Evolutionary conservation across 164 flowering plant species (phyloP).

Genomic region (Vitis vinifera): DNA sequence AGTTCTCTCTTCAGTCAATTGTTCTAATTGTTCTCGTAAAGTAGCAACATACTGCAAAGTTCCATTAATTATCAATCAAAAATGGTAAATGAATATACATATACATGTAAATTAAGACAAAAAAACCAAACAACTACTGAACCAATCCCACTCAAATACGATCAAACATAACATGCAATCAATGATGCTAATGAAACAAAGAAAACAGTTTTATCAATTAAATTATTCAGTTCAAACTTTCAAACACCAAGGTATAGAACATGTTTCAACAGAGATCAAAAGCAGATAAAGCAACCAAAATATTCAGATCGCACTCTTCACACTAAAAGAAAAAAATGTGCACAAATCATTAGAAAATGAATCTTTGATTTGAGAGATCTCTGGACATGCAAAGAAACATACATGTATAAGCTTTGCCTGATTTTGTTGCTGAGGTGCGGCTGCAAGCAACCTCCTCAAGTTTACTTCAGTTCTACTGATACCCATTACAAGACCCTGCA

Average conservation of each 20-base stretch:
- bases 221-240: too few species aligned
- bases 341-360: not conserved
- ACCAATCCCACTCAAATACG: not conserved
- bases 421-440: constrained; percentile 81
- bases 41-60: constrained; percentile 80
- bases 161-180: not conserved
- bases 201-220: too few species aligned
- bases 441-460: constrained; percentile 71
- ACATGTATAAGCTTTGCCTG: constrained; percentile 85
- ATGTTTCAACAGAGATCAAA: too few species aligned
- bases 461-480: constrained; percentile 79
- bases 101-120: not conserved
- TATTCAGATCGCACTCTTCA: not conserved
- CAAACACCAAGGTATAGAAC: too few species aligned
- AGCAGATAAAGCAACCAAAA: not conserved
- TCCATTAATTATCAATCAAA: not conserved
- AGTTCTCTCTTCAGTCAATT: constrained; percentile 70
- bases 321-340: not conserved
- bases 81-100: not conserved
- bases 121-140: not conserved
- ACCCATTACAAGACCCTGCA: constrained; percentile 42
- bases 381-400: constrained; percentile 63
- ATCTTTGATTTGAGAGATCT: not conserved
- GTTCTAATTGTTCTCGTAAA: constrained; percentile 80
- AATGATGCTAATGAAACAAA: not conserved